Base-by-base conservation (phyloP, 2,329 filamentous ascomycete species). In the Aspergillus arachidicola region DNA sequence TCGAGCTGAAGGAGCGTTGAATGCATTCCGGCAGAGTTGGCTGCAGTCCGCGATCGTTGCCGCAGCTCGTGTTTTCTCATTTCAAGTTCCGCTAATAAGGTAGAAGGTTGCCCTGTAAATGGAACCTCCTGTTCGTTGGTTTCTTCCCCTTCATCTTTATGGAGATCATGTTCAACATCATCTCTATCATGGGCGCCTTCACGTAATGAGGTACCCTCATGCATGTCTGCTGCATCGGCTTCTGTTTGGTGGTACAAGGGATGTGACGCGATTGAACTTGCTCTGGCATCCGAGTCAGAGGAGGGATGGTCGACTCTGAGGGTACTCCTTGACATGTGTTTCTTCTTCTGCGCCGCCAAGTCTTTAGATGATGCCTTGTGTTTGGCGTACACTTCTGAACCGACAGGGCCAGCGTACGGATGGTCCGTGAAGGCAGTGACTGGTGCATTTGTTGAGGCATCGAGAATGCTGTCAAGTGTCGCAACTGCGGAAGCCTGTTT, bases 381-480 rank as follows among this genome's bases (percentile, higher is more conserved):
- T 34, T 74, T 73, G 12, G 71, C 60, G 73, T 95, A 96, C 0
- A 94, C 86, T 70, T 94, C 91, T 5, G 86, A 76, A 28, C 93
- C 91, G 12, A 93, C 82, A 66, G 88, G 87, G 5, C 93, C 93
- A 32, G 89, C 91, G 72, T 91, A 93, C 0, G 90, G 87, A 75
- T 97, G 93, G 72, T 97, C 93, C 0, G 91, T 96, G 71, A 98
- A 98, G 30, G 94, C 94, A 68, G 85, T 92, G 34, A 97, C 93
- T 1, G 95, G 95, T 0, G 95, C 94, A 64, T 85, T 87, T 3
- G 92, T 91, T 3, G 94, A 95, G 9, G 94, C 95, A 73, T 97
- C 91, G 19, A 99, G 85, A 59, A 99, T 96, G 74, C 89, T 94
- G 68, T 99, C 94, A 9, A 99, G 85, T 0, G 94, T 97, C 48